Base-by-base conservation (phyloP, 2,329 filamentous ascomycete genomes). In the Alternaria dauci region DNA sequence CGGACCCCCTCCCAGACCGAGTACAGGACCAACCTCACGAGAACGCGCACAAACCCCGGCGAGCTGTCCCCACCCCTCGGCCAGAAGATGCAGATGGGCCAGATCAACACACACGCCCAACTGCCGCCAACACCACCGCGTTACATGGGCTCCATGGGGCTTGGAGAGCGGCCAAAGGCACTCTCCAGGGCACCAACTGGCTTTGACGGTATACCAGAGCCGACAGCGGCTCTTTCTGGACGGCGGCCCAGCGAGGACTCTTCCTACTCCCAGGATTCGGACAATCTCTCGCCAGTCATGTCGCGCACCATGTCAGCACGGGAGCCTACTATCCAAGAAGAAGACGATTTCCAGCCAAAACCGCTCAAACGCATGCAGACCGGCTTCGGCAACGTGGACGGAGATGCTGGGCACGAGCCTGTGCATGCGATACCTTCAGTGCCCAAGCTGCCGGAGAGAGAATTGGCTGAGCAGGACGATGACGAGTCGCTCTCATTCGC, bases 321-420 rank as follows among this genome's bases (percentile, higher is more conserved):
- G n/a, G 67, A 73, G n/a, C 69, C 75, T 16, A 76, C 68, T 1
- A 62, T 65, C 59, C 79, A 71, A 57, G 77, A 79, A 51, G 77
- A 79, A 39, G 81, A 82, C 46, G 79, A 81, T 47, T 89, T 89
- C 71, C 73, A 77, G 60, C 87, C 87, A 1, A 82, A 81, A 34
- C 81, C 85, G 6, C 78, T 90, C 54, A 81, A 82, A 59, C 82
- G 88, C 41, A 85, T 84, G 2, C 86, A 87, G 74, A 90, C 88
- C 0, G 87, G 87, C 20, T 76, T 76, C 63, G 71, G 70, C 41
- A 69, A 70, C 30, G 55, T 70, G 23, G 65, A 38, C 8, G 66
- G 65, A 39, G 63, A 68, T 39, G 62, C 65, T 4, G 66, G 70
- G 50, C 58, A 61, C 23, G 68, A 68, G 86, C 72, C 81, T 81